A percentile compares a stretch with the other conserved stretches of the same genome.
Conservation (phyloP, 2,329 filamentous ascomycete genomes). For the Aspergillus awamori region DNA sequence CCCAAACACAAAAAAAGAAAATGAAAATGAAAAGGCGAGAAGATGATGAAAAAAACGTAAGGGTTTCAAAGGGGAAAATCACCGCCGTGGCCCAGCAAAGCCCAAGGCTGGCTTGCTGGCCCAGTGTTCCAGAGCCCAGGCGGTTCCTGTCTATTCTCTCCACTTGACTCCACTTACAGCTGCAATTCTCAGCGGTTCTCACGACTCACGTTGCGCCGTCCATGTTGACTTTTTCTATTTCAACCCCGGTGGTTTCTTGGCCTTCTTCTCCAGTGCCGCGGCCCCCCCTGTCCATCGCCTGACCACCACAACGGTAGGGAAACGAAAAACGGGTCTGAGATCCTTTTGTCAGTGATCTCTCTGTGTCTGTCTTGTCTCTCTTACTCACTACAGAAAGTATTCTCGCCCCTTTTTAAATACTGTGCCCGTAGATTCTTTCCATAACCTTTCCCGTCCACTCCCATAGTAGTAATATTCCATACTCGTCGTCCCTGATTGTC, state of each 20-base stretch:
- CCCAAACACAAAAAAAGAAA: constrained; percentile 19
- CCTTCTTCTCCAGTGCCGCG: background rate
- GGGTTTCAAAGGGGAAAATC: constrained; percentile 10
- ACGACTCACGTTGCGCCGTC: constrained; percentile 17
- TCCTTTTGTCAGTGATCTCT: background rate
- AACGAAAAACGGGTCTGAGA: background rate
- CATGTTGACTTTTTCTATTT: constrained; percentile 1
- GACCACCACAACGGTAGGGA: background rate
- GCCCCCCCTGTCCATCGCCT: constrained; percentile 1
- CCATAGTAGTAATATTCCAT: background rate
- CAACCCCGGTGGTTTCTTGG: constrained; percentile 11
- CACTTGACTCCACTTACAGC: constrained; percentile 14
- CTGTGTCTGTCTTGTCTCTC: too few relatives aligned
- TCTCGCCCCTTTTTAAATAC: too few relatives aligned
- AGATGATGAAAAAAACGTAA: background rate
- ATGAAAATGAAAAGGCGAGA: too few relatives aligned
- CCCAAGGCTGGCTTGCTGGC: constrained; percentile 1
- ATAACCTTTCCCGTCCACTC: background rate
- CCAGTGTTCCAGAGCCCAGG: constrained; percentile 14
- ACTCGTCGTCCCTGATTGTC: background rate
- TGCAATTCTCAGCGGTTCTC: constrained; percentile 13
- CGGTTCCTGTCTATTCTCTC: background rate
- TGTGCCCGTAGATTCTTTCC: too few relatives aligned
- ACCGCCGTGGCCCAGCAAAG: background rate
- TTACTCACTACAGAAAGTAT: too few relatives aligned